Evolutionary conservation across 2,329 filamentous ascomycete genomes (phyloP).

Genomic region (Exophiala mesophila): DNA sequence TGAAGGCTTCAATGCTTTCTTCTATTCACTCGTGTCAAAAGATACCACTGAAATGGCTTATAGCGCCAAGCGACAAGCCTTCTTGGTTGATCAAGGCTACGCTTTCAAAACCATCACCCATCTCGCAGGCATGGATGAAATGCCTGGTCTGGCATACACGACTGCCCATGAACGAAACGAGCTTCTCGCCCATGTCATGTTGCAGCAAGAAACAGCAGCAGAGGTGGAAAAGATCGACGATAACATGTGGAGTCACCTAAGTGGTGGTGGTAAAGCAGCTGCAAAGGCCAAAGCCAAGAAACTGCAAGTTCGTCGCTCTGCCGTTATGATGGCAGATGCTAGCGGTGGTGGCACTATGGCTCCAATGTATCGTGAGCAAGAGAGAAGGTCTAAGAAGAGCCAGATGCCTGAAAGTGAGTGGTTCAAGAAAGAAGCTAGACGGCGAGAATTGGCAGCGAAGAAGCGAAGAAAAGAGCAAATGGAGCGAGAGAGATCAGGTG

Average conservation of each 20-base stretch:
- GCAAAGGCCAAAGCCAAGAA: conserved; percentile 14
- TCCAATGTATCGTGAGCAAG: conserved; percentile 69
- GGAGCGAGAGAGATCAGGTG: conserved; percentile 17
- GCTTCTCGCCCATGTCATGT: conserved; percentile 79
- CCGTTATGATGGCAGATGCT: conserved; percentile 77
- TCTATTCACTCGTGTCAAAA: conserved; percentile 95
- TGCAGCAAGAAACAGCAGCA: conserved; percentile 73
- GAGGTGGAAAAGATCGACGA: conserved; percentile 65
- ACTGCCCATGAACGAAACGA: conserved; percentile 77
- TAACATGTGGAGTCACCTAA: conserved; percentile 60
- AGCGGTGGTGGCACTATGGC: conserved; percentile 95
- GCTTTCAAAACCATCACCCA: conserved; percentile 99
- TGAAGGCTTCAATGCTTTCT: conserved; percentile 98
- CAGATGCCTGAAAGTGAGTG: conserved; percentile 54
- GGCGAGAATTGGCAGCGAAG: conserved; percentile 54
- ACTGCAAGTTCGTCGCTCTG: conserved; percentile 62
- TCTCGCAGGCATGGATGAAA: conserved; percentile 81
- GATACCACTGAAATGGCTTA: conserved; percentile 98
- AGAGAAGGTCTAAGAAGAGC: conserved; percentile 64
- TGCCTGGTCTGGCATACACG: conserved; percentile 72
- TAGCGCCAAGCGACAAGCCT: conserved; percentile 92
- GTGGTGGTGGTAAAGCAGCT: conserved; percentile 30
- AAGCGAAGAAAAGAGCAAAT: conserved; percentile 34
- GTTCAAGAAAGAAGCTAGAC: conserved; percentile 62
- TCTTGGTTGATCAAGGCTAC: conserved; percentile 95